Percentiles rank a stretch among this genome's conserved stretches.
phyloP scores from a whole-genome alignment of 2,329 filamentous ascomycete genomes.

The Ophiostoma tasmaniense region DNA sequence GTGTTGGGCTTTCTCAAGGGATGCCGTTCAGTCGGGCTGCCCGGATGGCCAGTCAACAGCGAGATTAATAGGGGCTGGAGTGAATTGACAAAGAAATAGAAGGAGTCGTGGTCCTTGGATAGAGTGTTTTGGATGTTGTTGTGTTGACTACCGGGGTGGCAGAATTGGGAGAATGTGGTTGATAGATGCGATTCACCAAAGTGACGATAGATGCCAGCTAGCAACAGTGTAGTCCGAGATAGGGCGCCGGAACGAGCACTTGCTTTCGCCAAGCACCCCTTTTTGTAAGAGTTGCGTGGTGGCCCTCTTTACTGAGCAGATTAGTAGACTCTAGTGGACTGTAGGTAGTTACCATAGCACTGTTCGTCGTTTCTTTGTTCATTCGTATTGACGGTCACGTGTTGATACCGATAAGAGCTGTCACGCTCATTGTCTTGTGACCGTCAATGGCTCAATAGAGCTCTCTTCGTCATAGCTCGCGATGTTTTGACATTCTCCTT shows the following conservation, averaged over 20 bases:
- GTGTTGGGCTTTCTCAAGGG: background rate
- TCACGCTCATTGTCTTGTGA: background rate
- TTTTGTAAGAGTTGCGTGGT: background rate
- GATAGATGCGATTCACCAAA: background rate
- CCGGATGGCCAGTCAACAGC: background rate
- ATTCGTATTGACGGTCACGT: background rate
- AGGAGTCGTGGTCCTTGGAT: background rate
- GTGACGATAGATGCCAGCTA: conserved; percentile 4
- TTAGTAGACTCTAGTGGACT: background rate
- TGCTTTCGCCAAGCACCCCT: background rate
- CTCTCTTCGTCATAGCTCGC: background rate
- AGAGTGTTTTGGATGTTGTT: background rate
- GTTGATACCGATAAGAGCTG: background rate
- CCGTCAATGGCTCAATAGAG: background rate
- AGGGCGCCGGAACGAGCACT: conserved; percentile 2
- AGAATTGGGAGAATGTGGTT: background rate
- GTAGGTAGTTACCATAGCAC: background rate
- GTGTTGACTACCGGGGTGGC: background rate
- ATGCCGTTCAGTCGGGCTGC: background rate
- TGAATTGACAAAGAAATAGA: background rate
- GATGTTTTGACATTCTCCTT: no score
- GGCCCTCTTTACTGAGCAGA: background rate
- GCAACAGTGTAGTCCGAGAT: background rate
- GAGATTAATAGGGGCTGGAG: background rate
- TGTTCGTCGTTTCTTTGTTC: background rate